These are phyloP conservation scores for Alternaria sp. DNA, from an alignment of 2,329 filamentous ascomycete species.

Conservation along the genomic window DNA sequence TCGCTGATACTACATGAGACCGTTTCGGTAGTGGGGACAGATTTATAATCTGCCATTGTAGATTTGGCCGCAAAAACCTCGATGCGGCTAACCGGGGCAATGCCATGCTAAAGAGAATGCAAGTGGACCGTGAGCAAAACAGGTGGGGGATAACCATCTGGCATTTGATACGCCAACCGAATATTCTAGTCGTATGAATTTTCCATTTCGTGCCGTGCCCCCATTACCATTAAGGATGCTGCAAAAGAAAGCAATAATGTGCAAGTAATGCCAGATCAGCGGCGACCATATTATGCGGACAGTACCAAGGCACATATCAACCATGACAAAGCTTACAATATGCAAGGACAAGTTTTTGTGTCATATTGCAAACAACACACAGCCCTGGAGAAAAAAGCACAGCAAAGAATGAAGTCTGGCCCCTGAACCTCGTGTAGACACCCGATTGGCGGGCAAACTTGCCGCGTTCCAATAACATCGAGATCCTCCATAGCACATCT, in stretches of 20 bases:
- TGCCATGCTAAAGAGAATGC: not conserved
- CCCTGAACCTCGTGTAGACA: not conserved
- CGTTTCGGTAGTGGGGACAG: not conserved
- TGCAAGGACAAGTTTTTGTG: not conserved
- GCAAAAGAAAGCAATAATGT: not conserved
- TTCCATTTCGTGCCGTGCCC: not conserved
- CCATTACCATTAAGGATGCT: not conserved
- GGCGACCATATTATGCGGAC: not conserved
- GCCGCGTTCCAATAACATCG: slow-evolving; percentile 15
- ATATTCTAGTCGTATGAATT: not conserved
- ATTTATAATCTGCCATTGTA: not conserved
- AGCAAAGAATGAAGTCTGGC: slow-evolving; percentile 3
- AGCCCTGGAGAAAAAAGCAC: not conserved
- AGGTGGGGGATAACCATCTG: not conserved
- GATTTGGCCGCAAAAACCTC: not conserved
- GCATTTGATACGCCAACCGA: not conserved
- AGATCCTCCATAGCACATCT: not conserved
- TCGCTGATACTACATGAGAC: not conserved
- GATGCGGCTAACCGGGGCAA: not conserved
- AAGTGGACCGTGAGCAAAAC: not conserved
- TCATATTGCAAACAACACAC: not conserved
- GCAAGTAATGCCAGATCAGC: not conserved
- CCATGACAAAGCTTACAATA: not conserved
- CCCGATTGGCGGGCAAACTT: slow-evolving; percentile 13
- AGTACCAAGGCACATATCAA: not conserved